Evolutionary conservation across 1,284 basidiomycete species (phyloP).

Genomic region (Tausonia pullulans): DNA sequence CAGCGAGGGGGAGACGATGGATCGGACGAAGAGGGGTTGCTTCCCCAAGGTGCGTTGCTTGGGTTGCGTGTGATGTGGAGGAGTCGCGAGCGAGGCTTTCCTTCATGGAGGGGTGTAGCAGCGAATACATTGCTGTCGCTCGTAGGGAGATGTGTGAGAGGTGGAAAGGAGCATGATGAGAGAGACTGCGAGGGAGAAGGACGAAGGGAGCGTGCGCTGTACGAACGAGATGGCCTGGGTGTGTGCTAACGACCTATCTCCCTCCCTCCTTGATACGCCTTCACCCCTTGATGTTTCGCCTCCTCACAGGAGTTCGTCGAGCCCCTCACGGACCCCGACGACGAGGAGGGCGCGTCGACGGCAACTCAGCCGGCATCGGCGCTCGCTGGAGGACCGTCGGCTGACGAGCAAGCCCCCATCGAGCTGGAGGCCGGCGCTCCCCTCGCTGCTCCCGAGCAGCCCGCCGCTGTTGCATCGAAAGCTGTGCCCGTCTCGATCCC

Average conservation of each 20-base stretch:
- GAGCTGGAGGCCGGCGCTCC: background rate
- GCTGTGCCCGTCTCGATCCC: slow-evolving; percentile 2
- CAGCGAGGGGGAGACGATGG: background rate
- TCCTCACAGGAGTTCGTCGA: slow-evolving; percentile 9
- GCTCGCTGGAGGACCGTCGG: background rate
- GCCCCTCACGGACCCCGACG: background rate
- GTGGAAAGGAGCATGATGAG: no score
- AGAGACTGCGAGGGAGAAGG: background rate
- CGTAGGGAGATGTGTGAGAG: no score
- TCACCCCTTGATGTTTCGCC: background rate
- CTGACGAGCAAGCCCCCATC: background rate
- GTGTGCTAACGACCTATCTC: background rate
- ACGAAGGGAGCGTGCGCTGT: background rate
- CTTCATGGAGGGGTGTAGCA: no score
- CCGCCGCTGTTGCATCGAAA: background rate
- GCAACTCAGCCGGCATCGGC: background rate
- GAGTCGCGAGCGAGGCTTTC: no score
- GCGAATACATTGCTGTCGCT: no score
- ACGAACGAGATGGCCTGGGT: background rate
- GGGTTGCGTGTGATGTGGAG: no score
- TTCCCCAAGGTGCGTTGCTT: slow-evolving; percentile 13
- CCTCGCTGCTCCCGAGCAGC: background rate
- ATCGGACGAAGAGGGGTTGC: background rate
- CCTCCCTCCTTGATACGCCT: background rate
- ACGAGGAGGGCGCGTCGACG: background rate